A percentile compares a stretch with the other conserved stretches of the same genome.
phyloP scores from a whole-genome alignment of 257 asterid species.

The Lantana camara region DNA sequence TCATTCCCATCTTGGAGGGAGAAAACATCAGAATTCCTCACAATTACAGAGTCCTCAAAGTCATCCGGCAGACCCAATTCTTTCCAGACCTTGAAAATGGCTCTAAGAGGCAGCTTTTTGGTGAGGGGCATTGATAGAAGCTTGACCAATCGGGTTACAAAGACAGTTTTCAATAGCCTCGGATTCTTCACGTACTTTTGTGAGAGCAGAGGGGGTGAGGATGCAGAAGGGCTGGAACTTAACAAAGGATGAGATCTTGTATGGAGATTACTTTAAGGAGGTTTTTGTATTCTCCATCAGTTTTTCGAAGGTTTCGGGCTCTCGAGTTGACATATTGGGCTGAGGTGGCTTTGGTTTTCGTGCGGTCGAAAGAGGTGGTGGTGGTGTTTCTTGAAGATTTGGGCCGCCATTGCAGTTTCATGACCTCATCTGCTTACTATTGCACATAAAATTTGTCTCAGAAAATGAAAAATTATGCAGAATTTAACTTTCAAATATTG shows the following conservation, averaged over 20 bases:
- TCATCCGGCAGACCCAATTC: constrained; percentile 90
- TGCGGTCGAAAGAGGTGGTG: constrained; percentile 44
- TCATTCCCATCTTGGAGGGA: constrained; percentile 65
- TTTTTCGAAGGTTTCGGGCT: constrained; percentile 76
- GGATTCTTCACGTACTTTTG: constrained; percentile 51
- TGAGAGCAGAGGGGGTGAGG: constrained; percentile 56
- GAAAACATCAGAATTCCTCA: constrained; percentile 57
- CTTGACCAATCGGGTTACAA: constrained; percentile 57
- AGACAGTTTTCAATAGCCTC: constrained; percentile 44
- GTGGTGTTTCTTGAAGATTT: constrained; percentile 41
- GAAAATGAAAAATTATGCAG: no score
- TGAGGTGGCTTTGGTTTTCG: constrained; percentile 77
- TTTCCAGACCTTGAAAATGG: constrained; percentile 79
- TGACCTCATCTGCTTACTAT: no score
- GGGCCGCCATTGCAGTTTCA: constrained; percentile 46
- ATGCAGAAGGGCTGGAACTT: constrained; percentile 61
- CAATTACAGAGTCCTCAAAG: constrained; percentile 74
- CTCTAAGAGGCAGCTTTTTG: constrained; percentile 71
- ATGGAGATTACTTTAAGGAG: constrained; percentile 67
- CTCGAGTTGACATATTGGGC: constrained; percentile 68
- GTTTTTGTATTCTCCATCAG: constrained; percentile 84
- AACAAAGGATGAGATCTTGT: constrained; percentile 72
- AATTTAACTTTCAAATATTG: no score
- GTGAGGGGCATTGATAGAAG: constrained; percentile 71
- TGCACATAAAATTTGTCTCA: no score